Conservation (phyloP, 2,329 filamentous ascomycete species). For the Talaromyces sp. region DNA sequence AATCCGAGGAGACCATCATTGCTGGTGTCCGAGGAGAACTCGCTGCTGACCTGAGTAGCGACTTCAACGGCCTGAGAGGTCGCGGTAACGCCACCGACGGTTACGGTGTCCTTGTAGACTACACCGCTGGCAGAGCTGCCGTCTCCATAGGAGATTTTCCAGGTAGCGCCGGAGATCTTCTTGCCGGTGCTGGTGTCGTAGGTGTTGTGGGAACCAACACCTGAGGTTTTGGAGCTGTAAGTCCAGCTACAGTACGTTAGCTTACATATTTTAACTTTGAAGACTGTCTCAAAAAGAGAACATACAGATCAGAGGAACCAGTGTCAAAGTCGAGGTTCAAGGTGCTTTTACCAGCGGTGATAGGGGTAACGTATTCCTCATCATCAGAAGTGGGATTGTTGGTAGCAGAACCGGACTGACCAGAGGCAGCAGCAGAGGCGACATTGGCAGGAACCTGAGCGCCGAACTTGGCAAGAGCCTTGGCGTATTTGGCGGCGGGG, state of each 20-base stretch:
- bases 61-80: slow-evolving; percentile 63
- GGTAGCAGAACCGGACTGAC: slow-evolving; percentile 26
- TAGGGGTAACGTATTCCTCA: slow-evolving; percentile 58
- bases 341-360: slow-evolving; percentile 61
- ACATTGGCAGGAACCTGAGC: slow-evolving; percentile 9
- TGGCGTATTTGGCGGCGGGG: slow-evolving; percentile 16
- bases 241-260: slow-evolving; percentile 54
- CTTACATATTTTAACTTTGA: background rate
- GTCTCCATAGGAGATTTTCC: slow-evolving; percentile 65
- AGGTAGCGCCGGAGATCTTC: slow-evolving; percentile 50
- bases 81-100: slow-evolving; percentile 59
- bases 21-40: slow-evolving; percentile 51
- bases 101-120: slow-evolving; percentile 64
- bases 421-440: slow-evolving; percentile 9
- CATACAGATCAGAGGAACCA: slow-evolving; percentile 64
- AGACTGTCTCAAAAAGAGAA: background rate
- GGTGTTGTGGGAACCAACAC: slow-evolving; percentile 53
- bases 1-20: slow-evolving; percentile 61
- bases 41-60: slow-evolving; percentile 55
- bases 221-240: slow-evolving; percentile 58
- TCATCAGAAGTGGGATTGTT: slow-evolving; percentile 50
- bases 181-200: slow-evolving; percentile 57
- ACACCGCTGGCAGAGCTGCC: slow-evolving; percentile 60
- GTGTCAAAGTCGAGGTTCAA: slow-evolving; percentile 70
- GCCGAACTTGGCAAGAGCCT: slow-evolving; percentile 15